Evolutionary conservation across 768 basidiomycete species (phyloP).

Genomic region (Cyclocybe cylindracea): DNA sequence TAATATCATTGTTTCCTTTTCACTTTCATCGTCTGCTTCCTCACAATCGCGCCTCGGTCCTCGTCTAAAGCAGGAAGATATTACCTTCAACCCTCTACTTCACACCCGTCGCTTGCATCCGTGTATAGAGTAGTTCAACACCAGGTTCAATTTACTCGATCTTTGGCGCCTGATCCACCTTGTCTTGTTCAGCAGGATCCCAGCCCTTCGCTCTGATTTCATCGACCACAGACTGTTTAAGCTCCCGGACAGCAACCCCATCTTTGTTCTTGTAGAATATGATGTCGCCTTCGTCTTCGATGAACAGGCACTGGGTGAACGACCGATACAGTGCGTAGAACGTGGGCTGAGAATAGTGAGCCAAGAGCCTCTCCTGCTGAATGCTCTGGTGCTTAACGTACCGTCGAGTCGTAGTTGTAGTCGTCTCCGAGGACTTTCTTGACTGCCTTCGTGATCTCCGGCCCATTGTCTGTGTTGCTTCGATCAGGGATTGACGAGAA

Average conservation of each 20-base stretch:
- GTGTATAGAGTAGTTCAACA: too few relatives aligned
- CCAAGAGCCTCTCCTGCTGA: slow-evolving; percentile 41
- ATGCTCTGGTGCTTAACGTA: slow-evolving; percentile 14
- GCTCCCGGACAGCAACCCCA: slow-evolving; percentile 13
- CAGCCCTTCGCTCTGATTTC: too few relatives aligned
- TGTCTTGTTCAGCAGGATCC: too few relatives aligned
- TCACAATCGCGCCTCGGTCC: too few relatives aligned
- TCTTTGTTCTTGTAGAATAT: slow-evolving; percentile 27
- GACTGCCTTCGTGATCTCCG: slow-evolving; percentile 38
- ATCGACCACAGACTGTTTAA: too few relatives aligned
- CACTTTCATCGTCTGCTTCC: too few relatives aligned
- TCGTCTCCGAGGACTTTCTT: slow-evolving; percentile 37
- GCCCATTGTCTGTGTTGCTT: slow-evolving; percentile 31
- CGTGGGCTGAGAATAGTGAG: slow-evolving; percentile 1
- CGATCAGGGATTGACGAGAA: not conserved
- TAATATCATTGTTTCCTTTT: too few relatives aligned
- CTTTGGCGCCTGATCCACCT: too few relatives aligned
- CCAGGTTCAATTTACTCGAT: too few relatives aligned
- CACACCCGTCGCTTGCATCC: too few relatives aligned
- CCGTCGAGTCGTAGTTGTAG: slow-evolving; percentile 17
- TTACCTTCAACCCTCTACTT: too few relatives aligned
- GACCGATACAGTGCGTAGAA: not conserved
- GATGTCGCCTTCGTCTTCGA: slow-evolving; percentile 18
- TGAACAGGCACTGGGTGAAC: slow-evolving; percentile 2
- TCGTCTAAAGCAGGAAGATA: too few relatives aligned